Base-by-base conservation (phyloP, 1,139 yeast species). In the Taphrina pruni region DNA sequence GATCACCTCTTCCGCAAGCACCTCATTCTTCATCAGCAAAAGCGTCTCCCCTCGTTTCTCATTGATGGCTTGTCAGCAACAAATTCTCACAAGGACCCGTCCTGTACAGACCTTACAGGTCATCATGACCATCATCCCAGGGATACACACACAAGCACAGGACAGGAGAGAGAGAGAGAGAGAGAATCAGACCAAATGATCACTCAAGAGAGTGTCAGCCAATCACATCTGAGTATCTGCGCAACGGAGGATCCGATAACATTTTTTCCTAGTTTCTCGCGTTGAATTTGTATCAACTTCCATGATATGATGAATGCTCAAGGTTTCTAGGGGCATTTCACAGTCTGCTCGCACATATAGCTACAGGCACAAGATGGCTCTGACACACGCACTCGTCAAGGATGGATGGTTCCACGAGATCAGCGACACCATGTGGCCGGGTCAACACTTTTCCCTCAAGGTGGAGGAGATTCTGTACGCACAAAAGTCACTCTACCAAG, bases 331-430 rank as follows among this genome's bases (percentile, higher is more conserved):
- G 20, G n/a, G 20, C 48, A 45, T 45, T 17, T 17, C 55, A 2
- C 5, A 20, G 55, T 26, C 38, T 21, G n/a, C 35, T 50, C 38
- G 55, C n/a, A 21, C 35, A 46, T 43, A 45, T 17, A 45, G 20
- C n/a, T n/a, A 12, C n/a, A 45, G 8, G n/a, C 48, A 45, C 48
- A 41, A 20, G 20, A 64, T 64, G 67, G 35, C 67, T 38, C 41
- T 64, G 55, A 65, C 69, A 9, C 69, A 65, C 48, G 56, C 54
- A 17, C 69, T 57, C 46, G 69, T 69, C 65, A 66, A 70, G 71
- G 90, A 91, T 79, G 97, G 97, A 71, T 93, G 98, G 98, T 93
- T 93, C 78, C 86, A 88, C 73, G 98, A 93, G 79, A 83, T 88
- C 72, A 91, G 91, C 77, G 88, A 90, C 76, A 62, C 66, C 26